Evolutionary conservation across 305 asterid genomes (phyloP).

Genomic region (Striga hermonthica): DNA sequence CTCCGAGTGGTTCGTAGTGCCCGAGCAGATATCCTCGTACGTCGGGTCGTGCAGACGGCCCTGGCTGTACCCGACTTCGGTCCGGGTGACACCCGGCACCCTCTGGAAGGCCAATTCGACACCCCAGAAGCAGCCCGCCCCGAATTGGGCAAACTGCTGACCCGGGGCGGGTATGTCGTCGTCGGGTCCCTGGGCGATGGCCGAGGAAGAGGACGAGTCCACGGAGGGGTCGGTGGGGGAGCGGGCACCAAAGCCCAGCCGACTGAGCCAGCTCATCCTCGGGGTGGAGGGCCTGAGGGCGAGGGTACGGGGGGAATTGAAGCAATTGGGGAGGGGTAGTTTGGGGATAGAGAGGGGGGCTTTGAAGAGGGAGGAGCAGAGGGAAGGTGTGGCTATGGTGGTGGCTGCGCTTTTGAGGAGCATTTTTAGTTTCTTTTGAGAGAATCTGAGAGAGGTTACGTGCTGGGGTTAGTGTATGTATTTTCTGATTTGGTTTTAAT

Average conservation of each 20-base stretch:
- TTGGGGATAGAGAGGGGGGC: slow-evolving; percentile 36
- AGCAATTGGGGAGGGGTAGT: slow-evolving; percentile 33
- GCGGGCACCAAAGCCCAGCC: slow-evolving; percentile 60
- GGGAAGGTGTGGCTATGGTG: slow-evolving; percentile 34
- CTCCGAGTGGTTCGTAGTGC: slow-evolving; percentile 61
- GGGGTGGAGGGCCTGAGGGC: slow-evolving; percentile 34
- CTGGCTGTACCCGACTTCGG: slow-evolving; percentile 68
- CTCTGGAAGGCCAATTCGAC: slow-evolving; percentile 74
- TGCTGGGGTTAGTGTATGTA: slow-evolving; percentile 21
- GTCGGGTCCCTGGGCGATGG: slow-evolving; percentile 62
- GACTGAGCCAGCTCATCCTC: slow-evolving; percentile 71
- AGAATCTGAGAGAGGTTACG: slow-evolving; percentile 28
- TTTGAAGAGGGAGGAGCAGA: slow-evolving; percentile 38
- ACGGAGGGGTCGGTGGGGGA: slow-evolving; percentile 39
- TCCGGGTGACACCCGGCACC: slow-evolving; percentile 66
- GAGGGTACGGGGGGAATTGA: slow-evolving; percentile 30
- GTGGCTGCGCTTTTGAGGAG: slow-evolving; percentile 46
- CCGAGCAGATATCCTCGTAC: slow-evolving; percentile 66
- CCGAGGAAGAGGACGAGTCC: slow-evolving; percentile 42
- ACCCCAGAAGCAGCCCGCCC: slow-evolving; percentile 90
- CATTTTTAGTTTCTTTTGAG: slow-evolving; percentile 30
- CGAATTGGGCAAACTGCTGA: slow-evolving; percentile 63
- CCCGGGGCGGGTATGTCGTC: slow-evolving; percentile 62
- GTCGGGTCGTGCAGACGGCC: slow-evolving; percentile 57
- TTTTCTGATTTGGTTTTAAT: neutral